Percentiles rank a stretch among this genome's conserved stretches.
These are phyloP conservation scores for Metschnikowia borealis DNA, from an alignment of 805 yeast species.

Conservation along the genomic window DNA sequence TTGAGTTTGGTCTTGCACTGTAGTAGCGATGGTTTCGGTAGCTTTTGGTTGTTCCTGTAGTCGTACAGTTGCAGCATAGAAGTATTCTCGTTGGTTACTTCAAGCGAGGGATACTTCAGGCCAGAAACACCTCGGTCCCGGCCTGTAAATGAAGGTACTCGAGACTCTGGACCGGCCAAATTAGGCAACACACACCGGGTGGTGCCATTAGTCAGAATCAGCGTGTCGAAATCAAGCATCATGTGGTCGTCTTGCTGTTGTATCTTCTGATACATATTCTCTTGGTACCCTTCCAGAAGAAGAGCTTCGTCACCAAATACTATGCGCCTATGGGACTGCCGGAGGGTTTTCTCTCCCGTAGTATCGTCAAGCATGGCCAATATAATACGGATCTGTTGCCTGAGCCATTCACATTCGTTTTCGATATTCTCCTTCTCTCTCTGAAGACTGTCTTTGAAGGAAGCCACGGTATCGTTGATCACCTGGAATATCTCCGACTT, in stretches of 20 bases:
- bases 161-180: not conserved
- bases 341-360: conserved; percentile 24
- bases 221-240: conserved; percentile 2
- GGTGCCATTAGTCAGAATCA: conserved; percentile 1
- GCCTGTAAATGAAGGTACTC: not conserved
- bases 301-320: conserved; percentile 25
- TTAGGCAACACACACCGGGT: not conserved
- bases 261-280: conserved; percentile 21
- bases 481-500: conserved; percentile 47
- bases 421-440: conserved; percentile 33
- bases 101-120: conserved; percentile 1
- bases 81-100: conserved; percentile 8
- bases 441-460: conserved; percentile 17
- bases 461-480: conserved; percentile 45
- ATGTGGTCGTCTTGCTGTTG: conserved; percentile 4
- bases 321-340: conserved; percentile 25
- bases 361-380: conserved; percentile 37
- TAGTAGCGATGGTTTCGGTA: conserved; percentile 29
- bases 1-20: conserved; percentile 31
- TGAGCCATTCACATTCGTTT: conserved; percentile 43
- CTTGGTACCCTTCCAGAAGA: conserved; percentile 29
- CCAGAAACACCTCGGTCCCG: not conserved
- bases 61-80: conserved; percentile 25
- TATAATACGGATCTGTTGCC: conserved; percentile 40
- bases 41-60: conserved; percentile 18